A percentile compares a stretch with the other conserved stretches of the same genome.
Evolutionary conservation across 805 yeast species (phyloP).

Genomic region (Pichia paraexigua): DNA sequence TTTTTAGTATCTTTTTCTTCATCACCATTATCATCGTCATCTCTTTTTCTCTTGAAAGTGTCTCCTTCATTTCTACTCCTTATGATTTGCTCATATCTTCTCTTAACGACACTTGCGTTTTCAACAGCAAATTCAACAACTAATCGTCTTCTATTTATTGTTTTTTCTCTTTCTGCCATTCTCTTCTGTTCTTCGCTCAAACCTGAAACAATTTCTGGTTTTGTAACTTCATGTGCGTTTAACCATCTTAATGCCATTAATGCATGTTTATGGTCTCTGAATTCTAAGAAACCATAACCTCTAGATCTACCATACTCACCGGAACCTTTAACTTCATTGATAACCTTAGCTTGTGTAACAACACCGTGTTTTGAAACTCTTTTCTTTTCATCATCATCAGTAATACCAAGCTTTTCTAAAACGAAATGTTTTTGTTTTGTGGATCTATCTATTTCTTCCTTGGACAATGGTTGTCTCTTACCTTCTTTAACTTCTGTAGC

Average conservation of each 20-base stretch:
- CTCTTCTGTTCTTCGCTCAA: constrained; percentile 60
- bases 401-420: constrained; percentile 30
- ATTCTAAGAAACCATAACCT: constrained; percentile 95
- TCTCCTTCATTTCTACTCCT: constrained; percentile 21
- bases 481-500: constrained; percentile 79
- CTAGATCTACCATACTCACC: constrained; percentile 86
- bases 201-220: constrained; percentile 65
- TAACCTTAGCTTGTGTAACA: constrained; percentile 87
- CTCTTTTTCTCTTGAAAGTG: constrained; percentile 20
- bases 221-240: constrained; percentile 81
- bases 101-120: constrained; percentile 85
- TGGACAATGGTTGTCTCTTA: constrained; percentile 73
- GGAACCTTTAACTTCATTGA: constrained; percentile 84
- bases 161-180: constrained; percentile 43
- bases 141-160: constrained; percentile 55
- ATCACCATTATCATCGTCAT: constrained; percentile 12
- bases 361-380: constrained; percentile 78
- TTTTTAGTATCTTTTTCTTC: constrained; percentile 13
- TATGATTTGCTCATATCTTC: constrained; percentile 66
- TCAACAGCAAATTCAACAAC: constrained; percentile 95
- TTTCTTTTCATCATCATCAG: constrained; percentile 36
- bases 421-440: constrained; percentile 46
- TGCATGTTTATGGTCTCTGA: constrained; percentile 84
- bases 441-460: constrained; percentile 83
- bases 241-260: constrained; percentile 96